phyloP scores from a whole-genome alignment of 768 basidiomycete genomes.

The Trametes meyenii region DNA sequence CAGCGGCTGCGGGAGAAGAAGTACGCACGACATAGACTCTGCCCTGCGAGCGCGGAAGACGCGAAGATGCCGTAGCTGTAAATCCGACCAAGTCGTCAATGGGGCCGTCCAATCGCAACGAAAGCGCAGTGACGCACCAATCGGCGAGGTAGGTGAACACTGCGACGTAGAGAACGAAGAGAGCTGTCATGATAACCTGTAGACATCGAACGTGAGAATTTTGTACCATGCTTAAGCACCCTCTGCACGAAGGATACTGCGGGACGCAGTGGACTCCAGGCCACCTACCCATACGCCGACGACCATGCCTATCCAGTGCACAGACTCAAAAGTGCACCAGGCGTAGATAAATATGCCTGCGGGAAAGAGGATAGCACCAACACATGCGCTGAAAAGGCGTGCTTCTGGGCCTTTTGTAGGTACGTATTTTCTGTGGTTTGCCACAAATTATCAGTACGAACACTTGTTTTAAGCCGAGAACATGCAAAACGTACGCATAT shows the following conservation, averaged over 20 bases:
- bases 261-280: neutral
- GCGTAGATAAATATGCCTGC: constrained; percentile 73
- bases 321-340: constrained; percentile 57
- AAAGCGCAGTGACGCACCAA: constrained; percentile 38
- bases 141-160: constrained; percentile 54
- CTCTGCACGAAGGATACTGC: neutral
- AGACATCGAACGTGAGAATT: neutral
- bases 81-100: neutral
- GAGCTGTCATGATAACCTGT: constrained; percentile 44
- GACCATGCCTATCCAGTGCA: constrained; percentile 67
- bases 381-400: constrained; percentile 58
- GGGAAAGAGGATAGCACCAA: constrained; percentile 57
- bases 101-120: too few relatives aligned
- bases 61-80: constrained; percentile 49
- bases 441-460: neutral
- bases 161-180: constrained; percentile 48
- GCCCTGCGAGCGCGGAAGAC: constrained; percentile 57
- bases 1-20: neutral
- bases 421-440: constrained; percentile 29
- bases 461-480: too few relatives aligned
- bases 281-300: constrained; percentile 22
- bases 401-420: constrained; percentile 52
- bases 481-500: constrained; percentile 28
- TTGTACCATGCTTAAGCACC: neutral
- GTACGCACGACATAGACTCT: constrained; percentile 47